Evolutionary conservation across 345 rosid genomes (phyloP).

Genomic region (Melaleuca alternifolia): DNA sequence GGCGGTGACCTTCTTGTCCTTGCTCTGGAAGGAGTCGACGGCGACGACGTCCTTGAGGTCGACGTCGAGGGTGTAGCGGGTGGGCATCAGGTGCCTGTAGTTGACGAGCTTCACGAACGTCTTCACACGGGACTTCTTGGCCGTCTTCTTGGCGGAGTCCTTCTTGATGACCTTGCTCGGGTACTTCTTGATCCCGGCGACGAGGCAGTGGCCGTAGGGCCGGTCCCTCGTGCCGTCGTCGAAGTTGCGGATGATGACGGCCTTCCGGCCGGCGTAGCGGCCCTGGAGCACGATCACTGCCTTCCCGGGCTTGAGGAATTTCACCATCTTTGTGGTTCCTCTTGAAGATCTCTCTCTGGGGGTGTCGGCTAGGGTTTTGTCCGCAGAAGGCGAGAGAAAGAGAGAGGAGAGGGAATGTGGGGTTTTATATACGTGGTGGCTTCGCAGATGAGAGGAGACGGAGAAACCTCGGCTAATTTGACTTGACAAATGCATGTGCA

Average conservation of each 20-base stretch:
- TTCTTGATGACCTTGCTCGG: not conserved
- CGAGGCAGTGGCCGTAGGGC: not conserved
- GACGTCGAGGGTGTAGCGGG: not conserved
- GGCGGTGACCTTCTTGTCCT: not conserved
- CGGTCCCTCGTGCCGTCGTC: not conserved
- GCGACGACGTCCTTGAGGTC: not conserved
- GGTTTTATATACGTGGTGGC: not conserved
- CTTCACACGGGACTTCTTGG: not conserved
- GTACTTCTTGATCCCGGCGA: not conserved
- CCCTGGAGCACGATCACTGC: not conserved
- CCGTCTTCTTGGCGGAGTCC: not conserved
- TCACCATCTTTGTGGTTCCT: not conserved
- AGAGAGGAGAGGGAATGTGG: accelerated
- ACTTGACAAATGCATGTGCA: no score
- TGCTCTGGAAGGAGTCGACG: not conserved
- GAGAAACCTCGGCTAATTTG: accelerated
- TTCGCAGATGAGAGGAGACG: not conserved
- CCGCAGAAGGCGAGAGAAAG: not conserved
- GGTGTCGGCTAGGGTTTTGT: not conserved
- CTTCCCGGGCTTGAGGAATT: not conserved
- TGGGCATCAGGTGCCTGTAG: not conserved
- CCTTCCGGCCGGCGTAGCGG: not conserved
- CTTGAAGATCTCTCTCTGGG: not conserved
- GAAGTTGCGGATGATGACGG: not conserved
- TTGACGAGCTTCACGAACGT: not conserved